Percentiles rank a stretch among this genome's conserved stretches.
These are phyloP conservation scores for Fusarium irregulare DNA, from an alignment of 2,329 filamentous ascomycete genomes.

Conservation along the genomic window DNA sequence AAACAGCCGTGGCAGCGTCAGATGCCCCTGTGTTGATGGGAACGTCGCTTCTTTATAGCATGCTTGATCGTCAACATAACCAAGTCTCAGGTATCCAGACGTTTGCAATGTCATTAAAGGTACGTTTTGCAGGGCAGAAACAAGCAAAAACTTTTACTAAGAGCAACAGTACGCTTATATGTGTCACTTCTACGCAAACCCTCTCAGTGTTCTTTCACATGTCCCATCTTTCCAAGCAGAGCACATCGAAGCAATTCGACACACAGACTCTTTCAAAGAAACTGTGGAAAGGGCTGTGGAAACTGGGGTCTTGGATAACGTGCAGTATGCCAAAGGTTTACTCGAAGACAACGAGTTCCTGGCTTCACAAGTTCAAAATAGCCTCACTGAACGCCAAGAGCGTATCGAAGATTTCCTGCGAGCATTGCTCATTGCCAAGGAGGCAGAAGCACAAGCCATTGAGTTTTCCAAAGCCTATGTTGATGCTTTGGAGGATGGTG, in stretches of 20 bases:
- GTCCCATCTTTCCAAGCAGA: constrained; percentile 61
- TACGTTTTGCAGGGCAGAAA: constrained; percentile 46
- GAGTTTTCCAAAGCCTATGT: constrained; percentile 70
- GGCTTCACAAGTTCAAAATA: constrained; percentile 53
- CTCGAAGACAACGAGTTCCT: constrained; percentile 71
- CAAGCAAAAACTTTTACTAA: constrained; percentile 11
- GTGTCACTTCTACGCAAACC: constrained; percentile 86
- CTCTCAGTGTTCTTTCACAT: constrained; percentile 72
- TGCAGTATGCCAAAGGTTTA: constrained; percentile 59
- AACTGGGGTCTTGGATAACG: constrained; percentile 54
- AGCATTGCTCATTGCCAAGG: constrained; percentile 59
- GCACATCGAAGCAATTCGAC: constrained; percentile 75
- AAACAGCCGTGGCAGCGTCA: constrained; percentile 68
- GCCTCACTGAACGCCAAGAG: constrained; percentile 50
- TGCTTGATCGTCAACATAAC: constrained; percentile 79
- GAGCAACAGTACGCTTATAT: constrained; percentile 78
- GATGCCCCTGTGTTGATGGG: constrained; percentile 72
- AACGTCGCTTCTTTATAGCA: constrained; percentile 67
- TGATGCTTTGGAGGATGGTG: constrained; percentile 67
- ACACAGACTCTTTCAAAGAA: constrained; percentile 74
- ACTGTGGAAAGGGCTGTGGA: constrained; percentile 62
- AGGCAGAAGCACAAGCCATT: constrained; percentile 51
- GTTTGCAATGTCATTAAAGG: constrained; percentile 77
- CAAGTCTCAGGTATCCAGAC: constrained; percentile 81
- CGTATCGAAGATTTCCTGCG: constrained; percentile 60